These are phyloP conservation scores for Protea cynaroides DNA, from an alignment of 164 flowering plant species.

Conservation along the genomic window DNA sequence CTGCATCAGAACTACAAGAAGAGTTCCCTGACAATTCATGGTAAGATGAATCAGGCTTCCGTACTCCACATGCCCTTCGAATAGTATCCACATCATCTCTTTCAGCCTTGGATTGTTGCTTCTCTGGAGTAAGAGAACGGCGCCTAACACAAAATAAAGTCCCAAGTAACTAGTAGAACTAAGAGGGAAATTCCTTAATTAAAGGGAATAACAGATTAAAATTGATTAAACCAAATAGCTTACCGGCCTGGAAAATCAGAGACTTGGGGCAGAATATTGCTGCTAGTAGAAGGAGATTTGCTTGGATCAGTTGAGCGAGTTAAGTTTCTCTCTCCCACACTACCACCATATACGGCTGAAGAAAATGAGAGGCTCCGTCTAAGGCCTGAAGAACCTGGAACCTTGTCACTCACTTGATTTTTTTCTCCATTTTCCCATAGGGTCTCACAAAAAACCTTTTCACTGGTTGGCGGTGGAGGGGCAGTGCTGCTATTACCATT, in stretches of 20 bases:
- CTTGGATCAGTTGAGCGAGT: conserved; percentile 23
- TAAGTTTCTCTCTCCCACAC: conserved; percentile 19
- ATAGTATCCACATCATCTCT: too few species aligned
- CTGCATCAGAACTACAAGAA: conserved; percentile 36
- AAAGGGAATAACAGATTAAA: neutral
- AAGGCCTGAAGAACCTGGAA: conserved; percentile 26
- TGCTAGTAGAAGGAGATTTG: conserved; percentile 33
- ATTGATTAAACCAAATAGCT: neutral
- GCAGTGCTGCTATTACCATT: conserved; percentile 25
- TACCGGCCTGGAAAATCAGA: too few species aligned
- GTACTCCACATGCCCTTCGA: conserved; percentile 8
- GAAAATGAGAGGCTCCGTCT: conserved; percentile 79
- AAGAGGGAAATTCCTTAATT: too few species aligned
- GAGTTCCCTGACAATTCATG: conserved; percentile 27
- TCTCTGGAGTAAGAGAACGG: too few species aligned
- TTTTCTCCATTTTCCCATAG: conserved; percentile 20
- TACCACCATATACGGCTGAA: conserved; percentile 38
- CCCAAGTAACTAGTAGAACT: too few species aligned
- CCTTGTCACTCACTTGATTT: conserved; percentile 4
- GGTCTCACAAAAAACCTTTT: conserved; percentile 42
- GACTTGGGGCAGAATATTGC: too few species aligned
- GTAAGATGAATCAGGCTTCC: conserved; percentile 28
- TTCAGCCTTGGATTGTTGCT: too few species aligned
- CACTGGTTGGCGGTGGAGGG: conserved; percentile 37
- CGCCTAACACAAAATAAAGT: too few species aligned